Conservation (phyloP, 257 asterid genomes). For the Nicotiana otophora region DNA sequence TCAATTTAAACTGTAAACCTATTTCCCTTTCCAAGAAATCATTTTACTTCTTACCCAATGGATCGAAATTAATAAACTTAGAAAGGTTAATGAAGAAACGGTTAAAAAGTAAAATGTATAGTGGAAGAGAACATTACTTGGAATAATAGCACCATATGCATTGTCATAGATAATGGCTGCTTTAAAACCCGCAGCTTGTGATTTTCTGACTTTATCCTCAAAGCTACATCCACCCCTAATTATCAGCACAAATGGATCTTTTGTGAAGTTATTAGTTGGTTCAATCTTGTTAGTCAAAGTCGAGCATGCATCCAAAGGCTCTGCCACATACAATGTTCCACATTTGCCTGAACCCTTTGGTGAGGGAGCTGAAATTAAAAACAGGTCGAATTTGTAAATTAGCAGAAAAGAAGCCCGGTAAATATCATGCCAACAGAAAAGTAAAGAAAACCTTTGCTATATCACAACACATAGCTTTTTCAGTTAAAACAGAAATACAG, state of each 20-base stretch:
- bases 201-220: conserved; percentile 69
- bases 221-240: conserved; percentile 80
- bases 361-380: conserved; percentile 54
- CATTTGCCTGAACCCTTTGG: conserved; percentile 42
- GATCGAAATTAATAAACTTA: neutral
- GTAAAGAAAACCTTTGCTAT: neutral
- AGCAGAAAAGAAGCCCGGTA: conserved; percentile 6
- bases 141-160: conserved; percentile 47
- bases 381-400: neutral
- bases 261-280: conserved; percentile 23
- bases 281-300: conserved; percentile 39
- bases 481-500: neutral
- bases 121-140: conserved; percentile 52
- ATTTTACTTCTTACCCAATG: neutral
- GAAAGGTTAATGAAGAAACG: neutral
- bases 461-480: neutral
- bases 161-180: conserved; percentile 69
- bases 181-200: conserved; percentile 68
- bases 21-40: neutral
- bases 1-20: neutral
- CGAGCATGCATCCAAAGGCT: conserved; percentile 74
- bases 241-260: conserved; percentile 54
- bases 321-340: conserved; percentile 56
- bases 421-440: neutral
- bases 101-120: neutral